Conservation (phyloP, 2,329 filamentous ascomycete genomes). For the Cercospora sp. region DNA sequence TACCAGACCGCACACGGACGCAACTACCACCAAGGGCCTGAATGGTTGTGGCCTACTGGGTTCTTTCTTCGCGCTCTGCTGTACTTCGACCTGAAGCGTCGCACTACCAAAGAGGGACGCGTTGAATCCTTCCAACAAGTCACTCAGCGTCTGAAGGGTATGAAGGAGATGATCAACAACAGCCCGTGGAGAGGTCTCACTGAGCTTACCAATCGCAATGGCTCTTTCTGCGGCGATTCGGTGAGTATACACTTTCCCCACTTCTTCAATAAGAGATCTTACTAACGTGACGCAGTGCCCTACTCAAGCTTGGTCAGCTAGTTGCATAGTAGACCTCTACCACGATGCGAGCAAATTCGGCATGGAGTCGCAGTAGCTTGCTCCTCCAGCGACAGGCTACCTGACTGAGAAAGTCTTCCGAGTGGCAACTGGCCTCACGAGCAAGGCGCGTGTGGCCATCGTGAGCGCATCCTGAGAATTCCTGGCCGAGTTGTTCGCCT, state of each 20-base stretch:
- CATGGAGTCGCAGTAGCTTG: conserved; percentile 17
- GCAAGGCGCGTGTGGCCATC: conserved; percentile 2
- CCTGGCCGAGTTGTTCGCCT: not conserved
- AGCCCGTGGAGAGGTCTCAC: conserved; percentile 87
- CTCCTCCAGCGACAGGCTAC: conserved; percentile 13
- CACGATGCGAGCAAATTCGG: conserved; percentile 67
- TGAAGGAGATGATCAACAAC: conserved; percentile 78
- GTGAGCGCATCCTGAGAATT: not conserved
- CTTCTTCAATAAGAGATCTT: not conserved
- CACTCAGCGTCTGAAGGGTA: conserved; percentile 75
- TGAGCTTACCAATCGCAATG: conserved; percentile 89
- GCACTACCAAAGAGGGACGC: conserved; percentile 64
- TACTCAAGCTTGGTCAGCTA: conserved; percentile 94
- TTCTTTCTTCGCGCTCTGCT: conserved; percentile 91
- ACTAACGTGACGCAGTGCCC: conserved; percentile 64
- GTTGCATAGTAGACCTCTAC: conserved; percentile 92
- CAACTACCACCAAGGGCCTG: conserved; percentile 97
- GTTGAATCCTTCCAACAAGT: conserved; percentile 94
- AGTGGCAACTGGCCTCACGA: not conserved
- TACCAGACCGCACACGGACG: conserved; percentile 91
- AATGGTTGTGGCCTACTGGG: conserved; percentile 97
- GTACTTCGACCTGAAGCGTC: conserved; percentile 79
- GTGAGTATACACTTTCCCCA: conserved; percentile 54
- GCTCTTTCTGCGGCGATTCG: conserved; percentile 81
- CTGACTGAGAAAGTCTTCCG: conserved; percentile 10